Evolutionary conservation across 495 filamentous ascomycete species (phyloP), one percentile per base, ranked within the genome.

Genomic region (Aspergillus bridgeri): DNA sequence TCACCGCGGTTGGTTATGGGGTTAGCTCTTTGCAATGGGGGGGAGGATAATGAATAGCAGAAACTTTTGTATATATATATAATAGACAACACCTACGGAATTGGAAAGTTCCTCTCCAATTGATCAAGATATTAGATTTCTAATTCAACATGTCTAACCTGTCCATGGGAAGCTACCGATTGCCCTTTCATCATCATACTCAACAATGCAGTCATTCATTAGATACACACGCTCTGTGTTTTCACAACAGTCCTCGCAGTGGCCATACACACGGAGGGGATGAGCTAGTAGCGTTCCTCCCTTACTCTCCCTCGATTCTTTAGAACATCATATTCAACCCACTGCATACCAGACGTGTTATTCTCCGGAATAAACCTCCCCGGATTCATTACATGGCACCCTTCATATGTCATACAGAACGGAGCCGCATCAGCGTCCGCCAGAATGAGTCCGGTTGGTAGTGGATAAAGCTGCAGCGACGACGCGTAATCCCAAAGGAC

Each of bases 341-440:
- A 97, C 65, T 85, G 78, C 42, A 85, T 89, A 23, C 78, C 80
- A 15, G 86, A 82, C 47, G 83, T 75, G 29, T 82, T 77, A 5
- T 82, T 85, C 5, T 79, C 72, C 0, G 86, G 84, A 48, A 92
- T 73, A 45, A 97, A 73, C 47, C 79, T 78, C 11, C 91, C 94
- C 0, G 94, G 94, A 66, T 98, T 98, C 83, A 98, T 89, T 3
- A 96, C 93, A 78, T 92, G 87, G 65, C 94, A 98, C 2, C 91
- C 93, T 71, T 96, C 91, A 65, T 97, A 97, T 18, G 89, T 94
- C 45, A 96, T 75, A 56, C 85, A 86, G 65, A 95, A 98, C 0
- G 91, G 79, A 45, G 87, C 83, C 22, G 85, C 85, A 38, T 92
- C 88, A 5, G 88, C 76, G 65, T 98, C 94, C 5, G 88, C 86